A percentile compares a stretch with the other conserved stretches of the same genome.
These are phyloP conservation scores for Fusarium clavum DNA, from an alignment of 2,329 filamentous ascomycete genomes.

Conservation along the genomic window DNA sequence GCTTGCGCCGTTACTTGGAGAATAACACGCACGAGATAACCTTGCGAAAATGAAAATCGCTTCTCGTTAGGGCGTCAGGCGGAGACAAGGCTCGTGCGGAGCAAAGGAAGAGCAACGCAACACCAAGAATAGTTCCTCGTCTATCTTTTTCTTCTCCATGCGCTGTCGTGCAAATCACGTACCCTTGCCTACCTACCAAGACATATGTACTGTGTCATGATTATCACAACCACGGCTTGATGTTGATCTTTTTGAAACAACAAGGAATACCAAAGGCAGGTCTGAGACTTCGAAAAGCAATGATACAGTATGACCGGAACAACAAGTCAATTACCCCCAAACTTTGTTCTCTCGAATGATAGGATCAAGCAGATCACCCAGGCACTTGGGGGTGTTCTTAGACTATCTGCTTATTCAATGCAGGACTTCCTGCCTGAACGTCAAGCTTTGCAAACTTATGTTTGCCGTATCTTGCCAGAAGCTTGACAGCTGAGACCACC, in stretches of 20 bases:
- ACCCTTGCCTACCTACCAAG: not conserved
- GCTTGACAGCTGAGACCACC: slow-evolving; percentile 6
- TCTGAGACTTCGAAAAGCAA: slow-evolving; percentile 12
- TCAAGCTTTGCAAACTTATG: not conserved
- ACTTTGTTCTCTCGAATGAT: slow-evolving; percentile 2
- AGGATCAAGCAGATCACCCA: slow-evolving; percentile 6
- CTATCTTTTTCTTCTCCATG: not conserved
- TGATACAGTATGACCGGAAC: not conserved
- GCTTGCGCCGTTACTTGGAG: slow-evolving; percentile 39
- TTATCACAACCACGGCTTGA: not conserved
- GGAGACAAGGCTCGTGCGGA: slow-evolving; percentile 40
- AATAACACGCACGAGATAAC: slow-evolving; percentile 21
- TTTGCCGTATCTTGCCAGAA: slow-evolving; percentile 5
- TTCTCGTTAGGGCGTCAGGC: slow-evolving; percentile 33
- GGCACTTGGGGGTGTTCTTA: slow-evolving; percentile 5
- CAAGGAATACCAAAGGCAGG: not conserved
- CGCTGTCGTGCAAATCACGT: not conserved
- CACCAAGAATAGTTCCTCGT: slow-evolving; percentile 11
- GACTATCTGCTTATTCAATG: slow-evolving; percentile 10
- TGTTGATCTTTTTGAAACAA: not conserved
- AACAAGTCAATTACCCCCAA: slow-evolving; percentile 7
- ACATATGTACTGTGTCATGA: not conserved
- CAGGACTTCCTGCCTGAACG: not conserved
- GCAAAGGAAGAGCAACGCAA: slow-evolving; percentile 38
- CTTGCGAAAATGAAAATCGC: slow-evolving; percentile 28